Conservation (phyloP, 2,329 filamentous ascomycete species). For the Colletotrichum destructivum region DNA sequence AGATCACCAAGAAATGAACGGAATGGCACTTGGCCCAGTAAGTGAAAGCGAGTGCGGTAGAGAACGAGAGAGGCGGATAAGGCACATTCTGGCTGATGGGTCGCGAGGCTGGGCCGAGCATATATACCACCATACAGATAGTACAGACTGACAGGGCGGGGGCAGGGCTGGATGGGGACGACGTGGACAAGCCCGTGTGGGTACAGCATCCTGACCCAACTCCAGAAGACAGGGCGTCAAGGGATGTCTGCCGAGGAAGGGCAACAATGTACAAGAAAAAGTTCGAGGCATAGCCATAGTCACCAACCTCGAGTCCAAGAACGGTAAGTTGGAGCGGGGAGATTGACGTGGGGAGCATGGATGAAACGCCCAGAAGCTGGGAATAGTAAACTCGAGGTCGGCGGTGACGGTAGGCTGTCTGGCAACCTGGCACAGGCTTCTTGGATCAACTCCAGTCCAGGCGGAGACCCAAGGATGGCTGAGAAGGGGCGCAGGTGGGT, state of each 20-base stretch:
- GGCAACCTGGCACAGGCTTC: slow-evolving; percentile 14
- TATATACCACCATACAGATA: slow-evolving; percentile 24
- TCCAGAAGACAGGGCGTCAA: slow-evolving; percentile 17
- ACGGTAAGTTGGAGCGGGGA: slow-evolving; percentile 20
- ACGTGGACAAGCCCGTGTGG: neutral
- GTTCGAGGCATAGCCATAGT: slow-evolving; percentile 21
- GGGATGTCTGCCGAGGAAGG: slow-evolving; percentile 9
- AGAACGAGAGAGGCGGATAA: slow-evolving; percentile 16
- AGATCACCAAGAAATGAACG: slow-evolving; percentile 37
- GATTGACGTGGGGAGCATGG: slow-evolving; percentile 28
- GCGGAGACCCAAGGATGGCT: slow-evolving; percentile 14
- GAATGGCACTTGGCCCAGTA: slow-evolving; percentile 34
- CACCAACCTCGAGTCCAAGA: slow-evolving; percentile 6
- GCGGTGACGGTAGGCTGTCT: slow-evolving; percentile 18
- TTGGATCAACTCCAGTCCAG: neutral
- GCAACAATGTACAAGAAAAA: slow-evolving; percentile 7
- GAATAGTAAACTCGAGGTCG: slow-evolving; percentile 20
- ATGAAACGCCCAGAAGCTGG: slow-evolving; percentile 38
- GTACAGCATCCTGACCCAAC: neutral
- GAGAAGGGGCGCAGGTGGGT: slow-evolving; percentile 17
- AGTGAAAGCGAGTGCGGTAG: slow-evolving; percentile 16
- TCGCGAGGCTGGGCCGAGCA: slow-evolving; percentile 15
- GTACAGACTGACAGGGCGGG: neutral
- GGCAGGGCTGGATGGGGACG: neutral
- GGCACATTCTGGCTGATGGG: slow-evolving; percentile 3